Conservation (phyloP, 805 yeast genomes). For the Barnettozyma pratensis region DNA sequence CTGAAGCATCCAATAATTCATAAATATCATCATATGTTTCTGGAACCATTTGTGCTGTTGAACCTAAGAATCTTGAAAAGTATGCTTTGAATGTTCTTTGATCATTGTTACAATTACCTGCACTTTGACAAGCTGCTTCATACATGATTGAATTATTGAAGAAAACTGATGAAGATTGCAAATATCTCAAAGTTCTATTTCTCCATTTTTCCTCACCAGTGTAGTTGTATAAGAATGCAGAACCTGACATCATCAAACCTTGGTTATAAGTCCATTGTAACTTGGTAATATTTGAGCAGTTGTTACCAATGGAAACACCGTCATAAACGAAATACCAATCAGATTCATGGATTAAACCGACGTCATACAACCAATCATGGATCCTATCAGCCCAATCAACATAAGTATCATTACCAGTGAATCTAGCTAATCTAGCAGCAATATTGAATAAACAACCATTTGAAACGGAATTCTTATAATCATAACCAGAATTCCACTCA, state of each 20-base stretch:
- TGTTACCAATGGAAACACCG: constrained; percentile 46
- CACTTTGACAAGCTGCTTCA: constrained; percentile 68
- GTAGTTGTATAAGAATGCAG: constrained; percentile 62
- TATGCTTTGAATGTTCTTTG: constrained; percentile 74
- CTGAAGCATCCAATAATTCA: constrained; percentile 43
- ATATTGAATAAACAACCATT: constrained; percentile 77
- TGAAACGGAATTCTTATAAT: constrained; percentile 83
- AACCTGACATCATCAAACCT: constrained; percentile 63
- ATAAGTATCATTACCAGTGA: constrained; percentile 66
- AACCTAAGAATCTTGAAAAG: constrained; percentile 59
- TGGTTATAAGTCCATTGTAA: constrained; percentile 74
- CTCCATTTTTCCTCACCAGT: constrained; percentile 58
- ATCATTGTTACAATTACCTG: constrained; percentile 58
- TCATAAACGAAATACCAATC: constrained; percentile 50
- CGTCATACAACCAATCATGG: constrained; percentile 68
- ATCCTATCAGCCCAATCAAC: constrained; percentile 67
- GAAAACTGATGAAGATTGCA: constrained; percentile 48
- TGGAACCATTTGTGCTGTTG: constrained; percentile 58
- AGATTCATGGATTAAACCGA: constrained; percentile 36
- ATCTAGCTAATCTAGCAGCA: constrained; percentile 80
- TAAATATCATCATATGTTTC: constrained; percentile 42
- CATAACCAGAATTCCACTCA: constrained; percentile 82
- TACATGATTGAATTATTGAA: constrained; percentile 53
- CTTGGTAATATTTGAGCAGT: constrained; percentile 46
- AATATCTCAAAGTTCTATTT: constrained; percentile 43